A percentile compares a stretch with the other conserved stretches of the same genome.
These are phyloP conservation scores for Lodderomyces orthopsilosis DNA, from an alignment of 1,139 yeast species.

Conservation along the genomic window DNA sequence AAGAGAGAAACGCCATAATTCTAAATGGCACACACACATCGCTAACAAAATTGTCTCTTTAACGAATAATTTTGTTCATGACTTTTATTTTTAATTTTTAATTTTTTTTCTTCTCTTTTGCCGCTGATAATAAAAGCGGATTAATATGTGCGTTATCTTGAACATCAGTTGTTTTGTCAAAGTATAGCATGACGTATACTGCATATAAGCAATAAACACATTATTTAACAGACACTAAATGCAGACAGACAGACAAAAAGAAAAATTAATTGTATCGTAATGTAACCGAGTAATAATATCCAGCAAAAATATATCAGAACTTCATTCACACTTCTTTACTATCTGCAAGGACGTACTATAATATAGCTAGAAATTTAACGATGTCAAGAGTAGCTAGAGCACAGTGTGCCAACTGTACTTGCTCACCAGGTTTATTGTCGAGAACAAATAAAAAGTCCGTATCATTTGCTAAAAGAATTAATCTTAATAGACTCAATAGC, in stretches of 20 bases:
- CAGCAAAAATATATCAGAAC: background rate
- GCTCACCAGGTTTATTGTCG: constrained; percentile 76
- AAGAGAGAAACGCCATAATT: background rate
- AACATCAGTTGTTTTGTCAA: background rate
- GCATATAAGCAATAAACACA: background rate
- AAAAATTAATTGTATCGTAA: background rate
- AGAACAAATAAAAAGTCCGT: constrained; percentile 59
- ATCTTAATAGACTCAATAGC: constrained; percentile 32
- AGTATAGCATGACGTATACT: background rate
- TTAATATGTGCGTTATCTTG: background rate
- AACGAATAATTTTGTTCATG: background rate
- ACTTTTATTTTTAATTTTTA: no score
- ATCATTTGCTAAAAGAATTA: constrained; percentile 47
- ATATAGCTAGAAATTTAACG: no score
- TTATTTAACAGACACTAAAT: background rate
- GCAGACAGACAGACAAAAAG: background rate
- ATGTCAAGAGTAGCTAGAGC: constrained; percentile 37
- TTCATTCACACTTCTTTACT: background rate
- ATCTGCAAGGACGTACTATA: constrained; percentile 11
- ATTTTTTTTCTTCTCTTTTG: background rate
- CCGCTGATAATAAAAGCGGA: no score
- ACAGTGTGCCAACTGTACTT: constrained; percentile 71
- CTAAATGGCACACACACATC: background rate
- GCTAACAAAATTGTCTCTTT: background rate
- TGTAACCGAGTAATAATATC: background rate